Evolutionary conservation across 2,329 filamentous ascomycete genomes (phyloP), one percentile per base, ranked within the genome.

Genomic region (Gnomoniopsis sp.): DNA sequence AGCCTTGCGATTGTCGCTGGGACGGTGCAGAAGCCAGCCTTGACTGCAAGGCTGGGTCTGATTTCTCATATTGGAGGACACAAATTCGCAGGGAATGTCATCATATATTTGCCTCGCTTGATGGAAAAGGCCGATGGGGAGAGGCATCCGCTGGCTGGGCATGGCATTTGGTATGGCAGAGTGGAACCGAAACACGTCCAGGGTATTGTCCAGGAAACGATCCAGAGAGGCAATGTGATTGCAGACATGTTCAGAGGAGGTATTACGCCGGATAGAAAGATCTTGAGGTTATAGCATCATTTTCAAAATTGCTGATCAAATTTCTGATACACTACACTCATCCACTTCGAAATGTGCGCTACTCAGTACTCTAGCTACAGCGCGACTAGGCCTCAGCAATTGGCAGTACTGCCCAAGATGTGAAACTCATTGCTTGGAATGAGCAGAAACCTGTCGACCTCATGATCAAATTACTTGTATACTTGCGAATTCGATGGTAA

Each of bases 51-150:
- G 50, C 82, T 93, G 0, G 90, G 84, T 0, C 67, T 88, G 56
- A 89, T 93, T 57, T 91, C 87, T 61, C 91, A 96, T 67, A 87
- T 96, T 55, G 90, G 90, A 1, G 91, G 91, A 0, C 91, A 96
- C 73, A 93, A 92, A 70, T 93, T 88, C 70, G 91, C 91, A 0
- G 91, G 91, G 1, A 96, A 96, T 70, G 83, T 93, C 38, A 91
- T 95, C 50, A 74, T 95, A 1, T 95, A 95, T 67, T 70, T 95
- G 6, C 90, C 91, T 4, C 88, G 86, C 0, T 68, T 67, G 0
- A 60, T 77, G 62, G 76, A 69, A 61, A 71, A 69, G 3, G 65
- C 59, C 33, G 74, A 72, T 3, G 80, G 77, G 4, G 64, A 72
- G 62, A 62, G 65, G 11, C 85, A 90, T 69, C 79, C 83, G 4